Evolutionary conservation across 208 protist genomes (phyloP).

Genomic region (Wallacemonas collosoma): DNA sequence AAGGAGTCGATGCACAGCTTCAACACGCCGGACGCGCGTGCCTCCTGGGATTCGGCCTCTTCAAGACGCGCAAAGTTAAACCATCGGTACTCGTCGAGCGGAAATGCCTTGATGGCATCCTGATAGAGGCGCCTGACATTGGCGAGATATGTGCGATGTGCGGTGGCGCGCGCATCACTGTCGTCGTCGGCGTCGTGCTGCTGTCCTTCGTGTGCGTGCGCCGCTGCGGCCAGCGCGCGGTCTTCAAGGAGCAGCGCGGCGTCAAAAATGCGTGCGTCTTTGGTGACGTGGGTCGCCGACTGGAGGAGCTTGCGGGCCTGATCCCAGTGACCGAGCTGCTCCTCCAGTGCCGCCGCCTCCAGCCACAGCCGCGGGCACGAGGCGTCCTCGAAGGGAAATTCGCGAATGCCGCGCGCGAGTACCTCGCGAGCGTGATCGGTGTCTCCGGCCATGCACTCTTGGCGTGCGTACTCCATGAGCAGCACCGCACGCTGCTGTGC

Average conservation of each 20-base stretch:
- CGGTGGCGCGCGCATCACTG: constrained; percentile 2
- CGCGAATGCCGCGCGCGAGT: constrained; percentile 58
- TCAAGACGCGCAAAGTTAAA: constrained; percentile 78
- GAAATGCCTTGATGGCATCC: constrained; percentile 64
- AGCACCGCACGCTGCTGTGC: constrained; percentile 76
- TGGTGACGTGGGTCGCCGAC: constrained; percentile 54
- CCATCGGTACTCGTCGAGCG: constrained; percentile 63
- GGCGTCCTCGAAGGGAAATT: constrained; percentile 72
- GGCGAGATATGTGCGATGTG: constrained; percentile 19
- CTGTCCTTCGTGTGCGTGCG: no score
- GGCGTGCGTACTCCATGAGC: constrained; percentile 69
- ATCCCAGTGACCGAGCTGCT: constrained; percentile 46
- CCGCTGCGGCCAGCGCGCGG: neutral
- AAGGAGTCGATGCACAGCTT: constrained; percentile 52
- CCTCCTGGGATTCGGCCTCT: constrained; percentile 57
- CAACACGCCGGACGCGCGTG: constrained; percentile 63
- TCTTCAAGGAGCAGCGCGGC: constrained; percentile 17
- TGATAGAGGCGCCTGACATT: constrained; percentile 46
- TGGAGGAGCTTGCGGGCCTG: constrained; percentile 69
- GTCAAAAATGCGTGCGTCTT: constrained; percentile 34
- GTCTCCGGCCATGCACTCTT: constrained; percentile 31
- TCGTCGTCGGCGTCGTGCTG: neutral
- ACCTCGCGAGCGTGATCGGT: constrained; percentile 42
- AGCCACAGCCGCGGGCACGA: constrained; percentile 73
- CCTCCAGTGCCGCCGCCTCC: constrained; percentile 77